Conservation (phyloP, 371 early-diverging fungal species). For the Syncephalis plumigaleata region DNA sequence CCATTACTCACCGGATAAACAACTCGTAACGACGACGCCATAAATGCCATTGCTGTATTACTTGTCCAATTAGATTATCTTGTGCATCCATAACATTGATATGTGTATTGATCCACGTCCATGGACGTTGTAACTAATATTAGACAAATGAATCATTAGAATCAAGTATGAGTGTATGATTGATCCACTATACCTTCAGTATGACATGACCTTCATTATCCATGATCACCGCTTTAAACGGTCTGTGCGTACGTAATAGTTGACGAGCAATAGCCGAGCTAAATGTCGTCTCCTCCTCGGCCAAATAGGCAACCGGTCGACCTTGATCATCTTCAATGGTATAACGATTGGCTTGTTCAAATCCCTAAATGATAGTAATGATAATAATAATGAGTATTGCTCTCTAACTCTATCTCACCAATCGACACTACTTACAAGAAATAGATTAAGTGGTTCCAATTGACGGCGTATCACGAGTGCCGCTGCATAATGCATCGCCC, state of each 20-base stretch:
- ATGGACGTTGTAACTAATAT: slow-evolving; percentile 43
- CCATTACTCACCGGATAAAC: slow-evolving; percentile 39
- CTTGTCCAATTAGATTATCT: slow-evolving; percentile 59
- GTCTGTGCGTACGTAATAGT: slow-evolving; percentile 55
- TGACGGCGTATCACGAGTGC: slow-evolving; percentile 57
- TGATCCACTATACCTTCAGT: too few species aligned
- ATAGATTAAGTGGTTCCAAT: slow-evolving; percentile 69
- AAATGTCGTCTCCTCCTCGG: slow-evolving; percentile 49
- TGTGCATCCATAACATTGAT: slow-evolving; percentile 42
- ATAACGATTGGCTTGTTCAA: slow-evolving; percentile 81
- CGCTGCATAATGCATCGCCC: slow-evolving; percentile 16
- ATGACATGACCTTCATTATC: slow-evolving; percentile 48
- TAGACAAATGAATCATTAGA: too few species aligned
- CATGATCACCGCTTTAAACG: slow-evolving; percentile 57
- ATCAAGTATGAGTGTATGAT: too few species aligned
- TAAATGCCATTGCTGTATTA: slow-evolving; percentile 83
- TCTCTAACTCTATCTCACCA: too few species aligned
- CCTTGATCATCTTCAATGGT: slow-evolving; percentile 55
- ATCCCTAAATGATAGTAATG: slow-evolving; percentile 20
- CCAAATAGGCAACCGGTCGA: slow-evolving; percentile 58
- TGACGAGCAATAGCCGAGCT: slow-evolving; percentile 48
- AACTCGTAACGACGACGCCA: slow-evolving; percentile 68
- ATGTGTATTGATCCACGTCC: slow-evolving; percentile 60
- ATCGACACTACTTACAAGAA: slow-evolving; percentile 13
- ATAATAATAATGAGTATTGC: not conserved